These are phyloP conservation scores for Letharia lupina DNA, from an alignment of 495 filamentous ascomycete genomes.

Conservation along the genomic window DNA sequence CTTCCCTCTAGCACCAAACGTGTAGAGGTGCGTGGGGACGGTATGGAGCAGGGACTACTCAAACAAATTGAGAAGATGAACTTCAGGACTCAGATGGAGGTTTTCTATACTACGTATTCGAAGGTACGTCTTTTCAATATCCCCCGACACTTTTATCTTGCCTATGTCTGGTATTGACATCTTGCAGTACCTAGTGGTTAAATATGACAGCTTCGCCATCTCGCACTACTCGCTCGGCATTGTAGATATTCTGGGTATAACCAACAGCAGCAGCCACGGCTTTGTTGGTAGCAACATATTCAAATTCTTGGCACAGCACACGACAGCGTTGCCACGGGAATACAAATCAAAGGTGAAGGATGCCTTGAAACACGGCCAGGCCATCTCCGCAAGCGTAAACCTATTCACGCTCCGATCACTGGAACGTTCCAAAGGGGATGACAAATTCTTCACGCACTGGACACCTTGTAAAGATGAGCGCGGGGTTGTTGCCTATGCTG, in stretches of 20 bases:
- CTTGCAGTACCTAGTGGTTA: constrained; percentile 33
- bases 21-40: constrained; percentile 26
- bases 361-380: constrained; percentile 33
- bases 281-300: constrained; percentile 44
- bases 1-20: constrained; percentile 18
- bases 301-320: constrained; percentile 37
- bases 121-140: constrained; percentile 34
- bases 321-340: constrained; percentile 31
- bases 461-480: constrained; percentile 45
- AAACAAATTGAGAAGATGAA: constrained; percentile 34
- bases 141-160: not conserved
- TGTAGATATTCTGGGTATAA: constrained; percentile 38
- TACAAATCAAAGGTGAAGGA: constrained; percentile 35
- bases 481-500: constrained; percentile 38
- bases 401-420: constrained; percentile 24
- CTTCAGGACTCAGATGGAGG: constrained; percentile 35
- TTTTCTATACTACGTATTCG: constrained; percentile 43
- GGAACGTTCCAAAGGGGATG: constrained; percentile 27
- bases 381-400: constrained; percentile 36
- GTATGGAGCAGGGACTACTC: constrained; percentile 35
- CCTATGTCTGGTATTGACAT: not conserved
- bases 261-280: constrained; percentile 28
- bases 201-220: constrained; percentile 28
- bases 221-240: constrained; percentile 32
- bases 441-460: constrained; percentile 45